These are phyloP conservation scores for Somion occarium DNA, from an alignment of 1,284 basidiomycete species.

Conservation along the genomic window DNA sequence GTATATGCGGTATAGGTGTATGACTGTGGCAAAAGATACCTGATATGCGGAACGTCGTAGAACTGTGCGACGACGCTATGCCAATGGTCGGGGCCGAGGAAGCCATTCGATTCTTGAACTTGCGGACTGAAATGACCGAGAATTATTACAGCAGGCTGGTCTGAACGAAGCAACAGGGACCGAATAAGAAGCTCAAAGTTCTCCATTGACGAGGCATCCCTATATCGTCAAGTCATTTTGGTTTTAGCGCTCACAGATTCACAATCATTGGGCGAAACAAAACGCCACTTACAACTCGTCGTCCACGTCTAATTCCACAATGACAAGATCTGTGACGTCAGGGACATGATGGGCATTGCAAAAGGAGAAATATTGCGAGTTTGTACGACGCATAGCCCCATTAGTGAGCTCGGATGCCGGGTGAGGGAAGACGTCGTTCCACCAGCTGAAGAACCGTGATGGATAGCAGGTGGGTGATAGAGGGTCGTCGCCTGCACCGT, in stretches of 20 bases:
- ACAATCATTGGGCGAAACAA: conserved; percentile 4
- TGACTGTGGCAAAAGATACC: conserved; percentile 30
- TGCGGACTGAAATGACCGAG: conserved; percentile 92
- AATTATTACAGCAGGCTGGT: conserved; percentile 85
- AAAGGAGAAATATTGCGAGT: conserved; percentile 90
- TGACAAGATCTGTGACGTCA: conserved; percentile 87
- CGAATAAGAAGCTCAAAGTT: conserved; percentile 90
- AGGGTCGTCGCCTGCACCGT: conserved; percentile 90
- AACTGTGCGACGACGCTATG: conserved; percentile 90
- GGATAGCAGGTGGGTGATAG: conserved; percentile 86
- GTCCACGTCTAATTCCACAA: conserved; percentile 88
- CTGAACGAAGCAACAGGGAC: conserved; percentile 82
- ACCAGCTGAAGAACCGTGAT: conserved; percentile 90
- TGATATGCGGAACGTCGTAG: conserved; percentile 91
- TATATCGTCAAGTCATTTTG: no score
- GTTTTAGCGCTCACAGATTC: no score
- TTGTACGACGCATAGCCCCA: conserved; percentile 85
- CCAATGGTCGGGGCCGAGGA: conserved; percentile 82
- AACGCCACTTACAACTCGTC: conserved; percentile 68
- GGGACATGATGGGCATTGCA: conserved; percentile 90
- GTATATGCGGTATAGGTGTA: background rate
- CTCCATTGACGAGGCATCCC: conserved; percentile 67
- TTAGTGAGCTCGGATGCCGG: conserved; percentile 94
- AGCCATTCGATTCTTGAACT: conserved; percentile 72
- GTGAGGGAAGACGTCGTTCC: conserved; percentile 92